Percentiles rank a stretch among this genome's conserved stretches.
Evolutionary conservation across 345 rosid genomes (phyloP).

Genomic region (Leavenworthia alabamica): DNA sequence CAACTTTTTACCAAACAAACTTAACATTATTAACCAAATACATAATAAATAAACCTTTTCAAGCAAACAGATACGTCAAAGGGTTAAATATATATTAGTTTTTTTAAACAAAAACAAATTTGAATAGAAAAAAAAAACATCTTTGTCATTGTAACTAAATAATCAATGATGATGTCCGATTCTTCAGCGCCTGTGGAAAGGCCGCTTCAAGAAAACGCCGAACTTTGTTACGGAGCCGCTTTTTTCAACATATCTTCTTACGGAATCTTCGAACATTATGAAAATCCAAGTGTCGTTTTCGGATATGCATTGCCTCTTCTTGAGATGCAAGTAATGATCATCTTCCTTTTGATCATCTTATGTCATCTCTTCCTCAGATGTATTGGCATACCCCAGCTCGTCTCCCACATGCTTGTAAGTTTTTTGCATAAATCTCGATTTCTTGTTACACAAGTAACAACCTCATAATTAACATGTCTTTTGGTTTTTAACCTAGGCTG

Average conservation of each 20-base stretch:
- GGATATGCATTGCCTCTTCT: constrained; percentile 31
- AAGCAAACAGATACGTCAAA: constrained; percentile 1
- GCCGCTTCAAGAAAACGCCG: background rate
- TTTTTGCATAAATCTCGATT: background rate
- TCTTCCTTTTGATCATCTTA: constrained; percentile 7
- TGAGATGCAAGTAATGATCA: constrained; percentile 19
- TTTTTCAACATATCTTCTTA: constrained; percentile 19
- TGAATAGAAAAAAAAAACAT: background rate
- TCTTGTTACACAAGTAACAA: background rate
- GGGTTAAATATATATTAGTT: background rate
- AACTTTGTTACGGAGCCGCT: constrained; percentile 13
- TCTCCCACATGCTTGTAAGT: constrained; percentile 31
- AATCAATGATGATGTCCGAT: constrained; percentile 1
- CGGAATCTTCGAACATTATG: constrained; percentile 12
- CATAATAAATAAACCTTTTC: background rate
- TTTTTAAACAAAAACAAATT: background rate
- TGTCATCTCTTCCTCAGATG: constrained; percentile 17
- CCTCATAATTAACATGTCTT: background rate
- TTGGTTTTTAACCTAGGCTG: constrained; percentile 8
- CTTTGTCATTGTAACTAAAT: background rate
- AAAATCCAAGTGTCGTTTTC: constrained; percentile 9
- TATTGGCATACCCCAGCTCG: constrained; percentile 24
- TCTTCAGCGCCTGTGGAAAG: background rate
- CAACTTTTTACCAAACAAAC: too few species aligned
- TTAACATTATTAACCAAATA: too few species aligned